Evolutionary conservation across 805 yeast species (phyloP).

Genomic region (Candida glaebosa): DNA sequence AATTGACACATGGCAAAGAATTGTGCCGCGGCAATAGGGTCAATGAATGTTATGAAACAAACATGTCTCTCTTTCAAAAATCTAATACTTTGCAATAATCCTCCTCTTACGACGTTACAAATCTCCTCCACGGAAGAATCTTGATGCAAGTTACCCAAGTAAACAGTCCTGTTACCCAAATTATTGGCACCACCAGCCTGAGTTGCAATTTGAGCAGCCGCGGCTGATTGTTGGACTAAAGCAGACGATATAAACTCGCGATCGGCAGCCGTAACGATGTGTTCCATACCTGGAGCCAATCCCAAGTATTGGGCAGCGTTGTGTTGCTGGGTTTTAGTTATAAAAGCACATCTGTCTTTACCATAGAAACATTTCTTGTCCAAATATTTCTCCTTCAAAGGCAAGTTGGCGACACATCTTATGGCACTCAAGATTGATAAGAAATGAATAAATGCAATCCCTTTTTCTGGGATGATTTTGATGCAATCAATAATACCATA

Average conservation of each 20-base stretch:
- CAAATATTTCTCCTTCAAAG: conserved; percentile 62
- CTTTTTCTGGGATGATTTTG: conserved; percentile 74
- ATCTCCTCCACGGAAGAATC: conserved; percentile 88
- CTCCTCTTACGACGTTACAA: conserved; percentile 95
- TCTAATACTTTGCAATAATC: conserved; percentile 80
- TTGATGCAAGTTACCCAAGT: conserved; percentile 84
- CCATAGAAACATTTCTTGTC: conserved; percentile 85
- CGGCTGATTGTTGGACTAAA: conserved; percentile 88
- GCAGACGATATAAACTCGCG: conserved; percentile 65
- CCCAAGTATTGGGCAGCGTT: conserved; percentile 95
- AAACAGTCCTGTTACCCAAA: conserved; percentile 90
- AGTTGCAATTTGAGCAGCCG: conserved; percentile 96
- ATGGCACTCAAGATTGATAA: conserved; percentile 84
- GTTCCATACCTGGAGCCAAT: conserved; percentile 84
- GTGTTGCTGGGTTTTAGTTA: conserved; percentile 93
- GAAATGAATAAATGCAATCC: conserved; percentile 89
- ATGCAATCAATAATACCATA: conserved; percentile 86
- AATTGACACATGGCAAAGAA: conserved; percentile 91
- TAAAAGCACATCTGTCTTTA: conserved; percentile 91
- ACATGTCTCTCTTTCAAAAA: conserved; percentile 82
- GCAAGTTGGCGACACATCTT: conserved; percentile 73
- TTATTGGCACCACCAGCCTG: conserved; percentile 92
- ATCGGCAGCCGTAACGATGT: conserved; percentile 67
- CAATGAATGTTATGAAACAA: conserved; percentile 92
- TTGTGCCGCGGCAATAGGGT: conserved; percentile 97